These are phyloP conservation scores for Populus ilicifolia DNA, from an alignment of 345 rosid species.

Conservation along the genomic window DNA sequence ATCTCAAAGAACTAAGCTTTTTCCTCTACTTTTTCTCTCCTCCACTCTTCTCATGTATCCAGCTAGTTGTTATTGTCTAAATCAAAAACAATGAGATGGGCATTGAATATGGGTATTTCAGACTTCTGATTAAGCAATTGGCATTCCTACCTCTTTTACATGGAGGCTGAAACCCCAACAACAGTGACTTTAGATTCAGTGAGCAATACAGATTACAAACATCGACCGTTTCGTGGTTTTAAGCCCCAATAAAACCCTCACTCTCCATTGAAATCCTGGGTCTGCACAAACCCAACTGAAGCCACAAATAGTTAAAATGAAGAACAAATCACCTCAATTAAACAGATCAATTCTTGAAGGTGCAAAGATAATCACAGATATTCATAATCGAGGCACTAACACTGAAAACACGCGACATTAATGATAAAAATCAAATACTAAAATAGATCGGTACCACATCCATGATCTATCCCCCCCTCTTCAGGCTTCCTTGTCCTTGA, in stretches of 20 bases:
- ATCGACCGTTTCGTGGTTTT: background rate
- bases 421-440: background rate
- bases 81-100: background rate
- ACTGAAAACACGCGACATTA: background rate
- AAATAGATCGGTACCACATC: background rate
- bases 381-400: background rate
- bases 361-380: background rate
- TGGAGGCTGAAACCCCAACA: background rate
- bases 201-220: too few species aligned
- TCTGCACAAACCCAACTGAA: background rate
- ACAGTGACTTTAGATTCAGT: too few species aligned
- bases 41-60: background rate
- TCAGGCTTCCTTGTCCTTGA: slow-evolving; percentile 20
- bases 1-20: background rate
- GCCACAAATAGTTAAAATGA: background rate
- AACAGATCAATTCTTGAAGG: background rate
- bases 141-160: background rate
- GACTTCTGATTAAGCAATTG: background rate
- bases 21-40: background rate
- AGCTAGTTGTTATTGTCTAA: background rate
- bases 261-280: background rate
- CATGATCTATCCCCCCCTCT: background rate
- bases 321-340: background rate
- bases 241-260: background rate
- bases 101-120: background rate